Base-by-base conservation (phyloP, 176 grass and related monocot species). In the Themeda triandra region DNA sequence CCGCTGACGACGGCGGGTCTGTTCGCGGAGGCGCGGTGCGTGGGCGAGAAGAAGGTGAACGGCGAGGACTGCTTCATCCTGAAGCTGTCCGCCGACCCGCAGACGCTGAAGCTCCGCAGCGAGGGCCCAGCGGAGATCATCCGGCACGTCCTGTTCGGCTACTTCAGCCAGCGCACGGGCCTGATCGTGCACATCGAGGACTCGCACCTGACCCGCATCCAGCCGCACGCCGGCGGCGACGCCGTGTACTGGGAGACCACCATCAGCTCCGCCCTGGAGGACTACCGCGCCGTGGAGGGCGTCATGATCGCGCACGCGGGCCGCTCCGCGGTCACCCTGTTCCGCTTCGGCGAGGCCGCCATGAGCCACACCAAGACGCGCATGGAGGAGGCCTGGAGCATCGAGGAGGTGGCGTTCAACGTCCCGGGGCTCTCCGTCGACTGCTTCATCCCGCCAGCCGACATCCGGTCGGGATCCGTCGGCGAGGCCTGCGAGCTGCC, bases 1-100 rank as follows among this genome's bases (percentile, higher is more conserved):
- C 96, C 96, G 25, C 83, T 98, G 0, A 93, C 91, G 0, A 95
- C 96, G 36, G 93, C 93, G 0, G 77, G 85, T 0, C 78, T 98
- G 69, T 98, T 98, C 80, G 74, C 89, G 24, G 87, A 93, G 76
- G 93, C 96, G n/a, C 89, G 92, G 33, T 98, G 96, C 89, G 92
- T 95, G 1, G 91, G 91, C 11, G 96, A 98, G 91, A 98, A 90
- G 83, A 93, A 92, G 33, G 92, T 98, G 80, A 93, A 93, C 48
- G 93, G 91, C 19, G 96, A 98, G 87, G 96, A 98, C 53, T 98
- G 96, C 89, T 98, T 98, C 93, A 93, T 98, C 77, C 92, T 98
- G 31, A 95, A 95, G 87, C 93, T 95, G 28, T 80, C 70, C 4
- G 91, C 91, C 6, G 89, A 94, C 71, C 82, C 89, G 5, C 89